Conservation (phyloP, 805 yeast species). For the Wickerhamomyces sydowiorum region DNA sequence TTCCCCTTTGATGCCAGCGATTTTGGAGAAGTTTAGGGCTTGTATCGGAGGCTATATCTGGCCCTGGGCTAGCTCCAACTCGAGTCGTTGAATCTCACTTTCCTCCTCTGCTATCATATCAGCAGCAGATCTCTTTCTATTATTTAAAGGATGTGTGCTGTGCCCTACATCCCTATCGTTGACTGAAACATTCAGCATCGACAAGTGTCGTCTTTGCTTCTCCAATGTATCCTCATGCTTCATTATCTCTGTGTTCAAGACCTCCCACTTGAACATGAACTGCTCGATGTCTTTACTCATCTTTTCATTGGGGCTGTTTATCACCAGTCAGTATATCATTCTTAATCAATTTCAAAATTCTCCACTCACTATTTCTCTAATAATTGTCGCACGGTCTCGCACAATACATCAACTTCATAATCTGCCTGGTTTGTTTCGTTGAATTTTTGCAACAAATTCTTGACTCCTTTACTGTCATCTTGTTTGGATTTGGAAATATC, state of each 20-base stretch:
- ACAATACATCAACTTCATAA: conserved; percentile 37
- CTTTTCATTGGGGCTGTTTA: conserved; percentile 31
- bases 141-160: conserved; percentile 4
- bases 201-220: conserved; percentile 36
- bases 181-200: conserved; percentile 28
- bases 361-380: conserved; percentile 23
- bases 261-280: conserved; percentile 27
- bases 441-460: conserved; percentile 26
- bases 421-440: conserved; percentile 25
- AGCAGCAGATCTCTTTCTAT: conserved; percentile 26
- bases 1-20: too few relatives aligned
- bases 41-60: too few relatives aligned
- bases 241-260: conserved; percentile 32
- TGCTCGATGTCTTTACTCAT: conserved; percentile 23
- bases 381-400: conserved; percentile 34
- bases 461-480: conserved; percentile 23
- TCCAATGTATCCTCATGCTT: conserved; percentile 38
- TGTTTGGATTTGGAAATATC: conserved; percentile 4
- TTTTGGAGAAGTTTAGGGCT: too few relatives aligned
- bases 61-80: conserved; percentile 25
- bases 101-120: conserved; percentile 40
- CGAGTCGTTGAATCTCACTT: conserved; percentile 37
- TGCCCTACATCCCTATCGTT: conserved; percentile 11
- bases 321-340: neutral
- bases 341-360: conserved; percentile 6